Percentiles rank a stretch among this genome's conserved stretches.
Evolutionary conservation across 306 rosid species (phyloP).

Genomic region (Sindora glabra): DNA sequence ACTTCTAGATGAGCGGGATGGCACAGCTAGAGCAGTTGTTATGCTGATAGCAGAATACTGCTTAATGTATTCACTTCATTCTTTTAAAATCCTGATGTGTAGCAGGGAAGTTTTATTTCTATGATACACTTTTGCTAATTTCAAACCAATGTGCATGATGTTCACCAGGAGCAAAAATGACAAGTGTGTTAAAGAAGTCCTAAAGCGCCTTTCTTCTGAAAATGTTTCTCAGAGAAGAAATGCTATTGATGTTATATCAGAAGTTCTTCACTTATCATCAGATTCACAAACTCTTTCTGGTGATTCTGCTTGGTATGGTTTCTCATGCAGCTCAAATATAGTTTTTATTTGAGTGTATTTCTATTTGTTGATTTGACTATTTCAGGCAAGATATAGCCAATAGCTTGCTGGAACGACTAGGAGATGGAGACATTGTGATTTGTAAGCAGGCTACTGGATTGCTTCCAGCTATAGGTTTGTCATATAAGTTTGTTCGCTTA

Average conservation of each 20-base stretch:
- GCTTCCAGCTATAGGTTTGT: conserved; percentile 68
- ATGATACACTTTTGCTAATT: conserved; percentile 4
- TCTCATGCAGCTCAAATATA: background rate
- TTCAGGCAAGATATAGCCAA: conserved; percentile 67
- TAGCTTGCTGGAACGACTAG: conserved; percentile 61
- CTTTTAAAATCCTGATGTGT: conserved; percentile 8
- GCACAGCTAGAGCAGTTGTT: conserved; percentile 71
- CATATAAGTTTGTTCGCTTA: conserved; percentile 1
- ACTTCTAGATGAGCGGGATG: conserved; percentile 82
- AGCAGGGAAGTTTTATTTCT: background rate
- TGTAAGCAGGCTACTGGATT: conserved; percentile 56
- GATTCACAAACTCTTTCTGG: conserved; percentile 30
- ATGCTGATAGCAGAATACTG: conserved; percentile 79
- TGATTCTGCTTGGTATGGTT: conserved; percentile 51
- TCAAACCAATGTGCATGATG: conserved; percentile 21
- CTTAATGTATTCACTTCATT: conserved; percentile 48
- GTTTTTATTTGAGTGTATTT: conserved; percentile 8
- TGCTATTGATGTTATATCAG: conserved; percentile 76
- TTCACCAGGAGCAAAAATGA: conserved; percentile 54
- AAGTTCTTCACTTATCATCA: conserved; percentile 43
- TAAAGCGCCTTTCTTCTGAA: conserved; percentile 56
- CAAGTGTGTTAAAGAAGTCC: conserved; percentile 59
- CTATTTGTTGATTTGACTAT: conserved; percentile 14
- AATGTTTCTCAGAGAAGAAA: conserved; percentile 64
- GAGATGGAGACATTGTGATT: conserved; percentile 62